These are phyloP conservation scores for Magnaporthiopsis incrustans DNA, from an alignment of 2,329 filamentous ascomycete species.

Conservation along the genomic window DNA sequence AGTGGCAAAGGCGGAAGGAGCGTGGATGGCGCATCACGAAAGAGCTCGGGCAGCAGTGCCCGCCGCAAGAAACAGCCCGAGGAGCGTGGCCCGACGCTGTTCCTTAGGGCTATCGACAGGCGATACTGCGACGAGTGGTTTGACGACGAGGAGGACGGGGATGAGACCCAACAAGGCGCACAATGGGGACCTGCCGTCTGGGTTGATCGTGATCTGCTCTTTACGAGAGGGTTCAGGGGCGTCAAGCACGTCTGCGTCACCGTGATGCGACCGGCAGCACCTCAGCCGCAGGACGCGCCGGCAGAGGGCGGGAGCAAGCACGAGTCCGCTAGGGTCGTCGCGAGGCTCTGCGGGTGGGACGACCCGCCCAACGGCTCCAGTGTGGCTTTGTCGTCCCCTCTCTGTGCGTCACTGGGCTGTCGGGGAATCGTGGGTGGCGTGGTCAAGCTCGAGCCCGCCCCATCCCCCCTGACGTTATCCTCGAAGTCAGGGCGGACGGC, in stretches of 20 bases:
- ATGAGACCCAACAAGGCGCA: not conserved
- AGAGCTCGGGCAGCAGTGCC: constrained; percentile 69
- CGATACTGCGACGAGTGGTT: constrained; percentile 68
- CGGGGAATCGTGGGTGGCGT: constrained; percentile 75
- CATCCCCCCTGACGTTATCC: constrained; percentile 59
- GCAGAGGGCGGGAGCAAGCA: constrained; percentile 31
- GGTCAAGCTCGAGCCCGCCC: constrained; percentile 77
- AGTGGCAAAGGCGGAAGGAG: constrained; percentile 69
- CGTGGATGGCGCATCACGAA: constrained; percentile 69
- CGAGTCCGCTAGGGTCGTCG: constrained; percentile 59
- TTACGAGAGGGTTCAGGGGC: constrained; percentile 64
- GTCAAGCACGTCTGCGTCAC: constrained; percentile 73
- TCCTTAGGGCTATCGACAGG: constrained; percentile 72
- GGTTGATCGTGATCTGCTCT: constrained; percentile 72
- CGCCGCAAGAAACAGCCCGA: constrained; percentile 49
- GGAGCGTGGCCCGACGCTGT: constrained; percentile 59
- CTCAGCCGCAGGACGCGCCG: constrained; percentile 20
- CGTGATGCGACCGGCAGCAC: constrained; percentile 29
- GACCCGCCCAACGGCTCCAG: constrained; percentile 79
- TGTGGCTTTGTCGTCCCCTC: constrained; percentile 65
- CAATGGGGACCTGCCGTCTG: constrained; percentile 63
- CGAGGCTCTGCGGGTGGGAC: constrained; percentile 69
- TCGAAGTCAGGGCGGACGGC: constrained; percentile 31
- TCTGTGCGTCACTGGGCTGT: constrained; percentile 68
- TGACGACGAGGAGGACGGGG: constrained; percentile 47